phyloP scores from a whole-genome alignment of 176 grass and related monocot species.

The Rhipidocladum racemiflorum region DNA sequence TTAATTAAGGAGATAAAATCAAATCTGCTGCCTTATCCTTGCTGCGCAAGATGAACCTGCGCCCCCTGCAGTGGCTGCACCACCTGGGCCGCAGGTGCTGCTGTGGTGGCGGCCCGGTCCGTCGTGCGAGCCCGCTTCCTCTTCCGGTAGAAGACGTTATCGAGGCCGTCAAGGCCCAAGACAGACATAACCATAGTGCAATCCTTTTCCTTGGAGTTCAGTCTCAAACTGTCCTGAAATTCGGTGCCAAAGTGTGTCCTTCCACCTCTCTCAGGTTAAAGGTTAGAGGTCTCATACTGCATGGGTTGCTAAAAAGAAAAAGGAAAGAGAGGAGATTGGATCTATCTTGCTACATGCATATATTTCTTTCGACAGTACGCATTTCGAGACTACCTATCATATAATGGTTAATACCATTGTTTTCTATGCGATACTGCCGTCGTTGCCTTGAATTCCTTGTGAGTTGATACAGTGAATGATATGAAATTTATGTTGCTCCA shows the following conservation, averaged over 20 bases:
- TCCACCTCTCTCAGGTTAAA: background rate
- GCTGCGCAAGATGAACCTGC: too few relatives aligned
- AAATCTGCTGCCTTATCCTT: too few relatives aligned
- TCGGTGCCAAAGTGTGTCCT: background rate
- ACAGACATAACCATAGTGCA: too few relatives aligned
- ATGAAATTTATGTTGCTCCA: background rate
- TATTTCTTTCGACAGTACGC: too few relatives aligned
- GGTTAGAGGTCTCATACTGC: background rate
- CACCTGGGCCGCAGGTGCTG: too few relatives aligned
- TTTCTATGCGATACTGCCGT: background rate
- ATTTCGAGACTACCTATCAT: background rate
- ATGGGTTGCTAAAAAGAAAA: background rate
- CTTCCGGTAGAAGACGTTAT: too few relatives aligned
- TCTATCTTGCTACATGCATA: background rate
- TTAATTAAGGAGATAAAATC: too few relatives aligned
- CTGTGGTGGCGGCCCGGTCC: too few relatives aligned
- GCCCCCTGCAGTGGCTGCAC: too few relatives aligned
- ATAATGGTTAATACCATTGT: background rate
- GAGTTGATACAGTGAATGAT: background rate
- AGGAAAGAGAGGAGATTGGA: background rate
- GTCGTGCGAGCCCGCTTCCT: too few relatives aligned
- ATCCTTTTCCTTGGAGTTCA: too few relatives aligned
- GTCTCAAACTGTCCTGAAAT: background rate
- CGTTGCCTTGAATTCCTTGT: background rate
- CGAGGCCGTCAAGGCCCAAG: too few relatives aligned